Conservation (phyloP, 306 rosid genomes). For the Ceratonia siliqua region DNA sequence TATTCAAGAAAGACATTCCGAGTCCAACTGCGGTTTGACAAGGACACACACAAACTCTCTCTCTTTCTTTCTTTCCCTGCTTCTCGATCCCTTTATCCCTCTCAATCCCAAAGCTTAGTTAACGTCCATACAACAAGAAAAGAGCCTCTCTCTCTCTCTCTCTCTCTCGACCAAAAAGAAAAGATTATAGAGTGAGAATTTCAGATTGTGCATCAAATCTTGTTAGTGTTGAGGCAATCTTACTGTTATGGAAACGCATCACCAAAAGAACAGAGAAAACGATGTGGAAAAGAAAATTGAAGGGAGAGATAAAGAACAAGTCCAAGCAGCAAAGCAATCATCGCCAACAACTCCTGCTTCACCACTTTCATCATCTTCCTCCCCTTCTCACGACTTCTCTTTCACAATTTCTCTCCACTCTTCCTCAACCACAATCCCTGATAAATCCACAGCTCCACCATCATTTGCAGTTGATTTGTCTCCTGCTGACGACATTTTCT, state of each 20-base stretch:
- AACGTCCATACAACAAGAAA: constrained; percentile 42
- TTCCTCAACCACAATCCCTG: constrained; percentile 48
- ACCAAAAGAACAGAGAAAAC: constrained; percentile 45
- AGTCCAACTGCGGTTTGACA: constrained; percentile 46
- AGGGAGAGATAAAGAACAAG: constrained; percentile 27
- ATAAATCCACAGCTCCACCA: constrained; percentile 46
- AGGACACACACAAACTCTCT: constrained; percentile 31
- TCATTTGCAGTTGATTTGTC: constrained; percentile 79
- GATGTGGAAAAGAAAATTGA: constrained; percentile 33
- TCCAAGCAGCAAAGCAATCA: constrained; percentile 31
- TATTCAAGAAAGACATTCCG: constrained; percentile 37
- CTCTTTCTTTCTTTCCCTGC: constrained; percentile 41
- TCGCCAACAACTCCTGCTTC: constrained; percentile 43
- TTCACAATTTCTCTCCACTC: constrained; percentile 87
- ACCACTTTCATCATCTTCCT: constrained; percentile 55
- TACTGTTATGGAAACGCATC: constrained; percentile 60
- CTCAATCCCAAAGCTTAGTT: constrained; percentile 31
- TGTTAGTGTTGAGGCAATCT: constrained; percentile 33
- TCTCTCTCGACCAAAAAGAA: constrained; percentile 34
- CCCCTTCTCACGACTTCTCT: constrained; percentile 92
- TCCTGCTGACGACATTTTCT: constrained; percentile 97
- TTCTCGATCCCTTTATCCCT: constrained; percentile 50
- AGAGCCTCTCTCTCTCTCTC: background rate
- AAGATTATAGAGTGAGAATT: constrained; percentile 32
- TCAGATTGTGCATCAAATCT: constrained; percentile 44